A percentile compares a stretch with the other conserved stretches of the same genome.
These are phyloP conservation scores for Purshia tridentata DNA, from an alignment of 306 rosid genomes.

Conservation along the genomic window DNA sequence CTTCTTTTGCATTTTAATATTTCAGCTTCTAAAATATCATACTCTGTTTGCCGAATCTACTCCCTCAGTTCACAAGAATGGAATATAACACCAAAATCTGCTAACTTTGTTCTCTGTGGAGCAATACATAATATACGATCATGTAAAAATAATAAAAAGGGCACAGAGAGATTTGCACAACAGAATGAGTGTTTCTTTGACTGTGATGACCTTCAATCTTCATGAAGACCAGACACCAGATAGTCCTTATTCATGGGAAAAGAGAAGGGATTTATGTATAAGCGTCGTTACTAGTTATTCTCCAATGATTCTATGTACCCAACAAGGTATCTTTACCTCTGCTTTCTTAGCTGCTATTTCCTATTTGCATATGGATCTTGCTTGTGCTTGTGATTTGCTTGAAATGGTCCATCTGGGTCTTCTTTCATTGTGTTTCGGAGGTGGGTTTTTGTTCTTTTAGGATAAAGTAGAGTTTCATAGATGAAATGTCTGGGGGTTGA, in stretches of 20 bases:
- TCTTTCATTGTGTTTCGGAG: conserved; percentile 29
- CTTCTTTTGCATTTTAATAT: background rate
- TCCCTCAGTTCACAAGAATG: conserved; percentile 13
- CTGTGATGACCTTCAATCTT: conserved; percentile 95
- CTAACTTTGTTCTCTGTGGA: background rate
- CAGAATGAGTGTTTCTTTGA: conserved; percentile 82
- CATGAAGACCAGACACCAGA: conserved; percentile 82
- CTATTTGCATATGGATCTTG: conserved; percentile 26
- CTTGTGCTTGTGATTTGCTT: conserved; percentile 30
- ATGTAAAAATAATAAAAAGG: conserved; percentile 27
- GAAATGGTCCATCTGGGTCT: conserved; percentile 40
- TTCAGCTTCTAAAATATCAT: background rate
- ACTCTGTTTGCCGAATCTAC: background rate
- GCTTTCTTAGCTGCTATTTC: background rate
- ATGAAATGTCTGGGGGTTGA: conserved; percentile 18
- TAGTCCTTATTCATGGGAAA: conserved; percentile 94
- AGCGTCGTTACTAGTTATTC: conserved; percentile 81
- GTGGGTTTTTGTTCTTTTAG: conserved; percentile 31
- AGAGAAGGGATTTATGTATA: conserved; percentile 83
- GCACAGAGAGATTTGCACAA: background rate
- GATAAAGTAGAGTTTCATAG: conserved; percentile 27
- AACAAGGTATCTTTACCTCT: conserved; percentile 60
- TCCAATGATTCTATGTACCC: conserved; percentile 88
- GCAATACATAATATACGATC: conserved; percentile 1
- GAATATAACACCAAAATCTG: conserved; percentile 8